These are phyloP conservation scores for Chrysochromulina parva DNA, from an alignment of 78 protist species.

Conservation along the genomic window DNA sequence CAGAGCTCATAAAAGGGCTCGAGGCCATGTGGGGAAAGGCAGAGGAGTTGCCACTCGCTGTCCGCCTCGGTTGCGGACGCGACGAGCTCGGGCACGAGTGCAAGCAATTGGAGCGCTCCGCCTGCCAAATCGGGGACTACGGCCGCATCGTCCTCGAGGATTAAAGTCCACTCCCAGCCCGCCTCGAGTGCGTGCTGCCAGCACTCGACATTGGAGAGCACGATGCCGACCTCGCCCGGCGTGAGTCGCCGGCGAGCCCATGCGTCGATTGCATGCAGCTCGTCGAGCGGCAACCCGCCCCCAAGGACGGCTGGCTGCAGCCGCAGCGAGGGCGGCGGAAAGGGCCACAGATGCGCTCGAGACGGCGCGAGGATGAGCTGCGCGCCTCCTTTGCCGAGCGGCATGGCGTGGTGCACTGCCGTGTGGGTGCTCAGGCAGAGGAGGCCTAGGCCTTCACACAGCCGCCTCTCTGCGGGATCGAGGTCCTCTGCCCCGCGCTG, in stretches of 20 bases:
- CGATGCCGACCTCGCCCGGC: neutral
- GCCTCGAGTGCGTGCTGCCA: neutral
- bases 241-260: neutral
- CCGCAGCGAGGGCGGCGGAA: neutral
- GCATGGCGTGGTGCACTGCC: neutral
- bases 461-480: neutral
- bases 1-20: neutral
- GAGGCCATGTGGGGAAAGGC: neutral
- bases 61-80: neutral
- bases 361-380: neutral
- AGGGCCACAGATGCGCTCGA: neutral
- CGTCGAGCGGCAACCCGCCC: neutral
- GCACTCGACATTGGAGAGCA: neutral
- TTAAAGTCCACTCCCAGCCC: neutral
- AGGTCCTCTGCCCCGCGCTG: neutral
- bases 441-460: neutral
- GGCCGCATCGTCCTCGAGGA: constrained; percentile 10
- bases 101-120: neutral
- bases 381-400: constrained; percentile 11
- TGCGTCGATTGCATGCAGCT: neutral
- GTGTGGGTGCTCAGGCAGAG: neutral
- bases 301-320: neutral
- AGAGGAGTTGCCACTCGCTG: neutral
- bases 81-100: neutral
- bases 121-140: neutral